A percentile compares a stretch with the other conserved stretches of the same genome.
Evolutionary conservation across 768 basidiomycete species (phyloP).

Genomic region (Chiua virens): DNA sequence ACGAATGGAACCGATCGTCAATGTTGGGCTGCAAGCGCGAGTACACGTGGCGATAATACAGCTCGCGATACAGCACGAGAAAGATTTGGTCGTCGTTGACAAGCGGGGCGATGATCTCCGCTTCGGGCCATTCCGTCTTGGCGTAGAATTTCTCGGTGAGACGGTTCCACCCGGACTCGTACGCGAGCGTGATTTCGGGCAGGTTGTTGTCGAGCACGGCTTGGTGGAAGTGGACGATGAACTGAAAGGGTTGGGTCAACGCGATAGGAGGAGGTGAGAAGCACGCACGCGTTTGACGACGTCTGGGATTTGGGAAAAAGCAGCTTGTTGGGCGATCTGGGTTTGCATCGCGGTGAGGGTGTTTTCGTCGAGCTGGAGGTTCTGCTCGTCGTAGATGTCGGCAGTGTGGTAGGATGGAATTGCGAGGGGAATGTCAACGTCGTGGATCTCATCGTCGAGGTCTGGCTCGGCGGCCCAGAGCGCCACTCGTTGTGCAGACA

Average conservation of each 20-base stretch:
- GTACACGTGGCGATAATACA: conserved; percentile 95
- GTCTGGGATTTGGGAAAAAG: conserved; percentile 82
- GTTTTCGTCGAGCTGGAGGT: conserved; percentile 70
- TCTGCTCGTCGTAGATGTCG: conserved; percentile 33
- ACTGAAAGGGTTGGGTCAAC: conserved; percentile 44
- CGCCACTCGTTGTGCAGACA: conserved; percentile 63
- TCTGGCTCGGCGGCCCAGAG: conserved; percentile 80
- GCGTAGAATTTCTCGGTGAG: conserved; percentile 96
- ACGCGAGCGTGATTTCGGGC: conserved; percentile 85
- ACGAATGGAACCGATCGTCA: conserved; percentile 97
- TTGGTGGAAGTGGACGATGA: conserved; percentile 94
- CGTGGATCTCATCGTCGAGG: conserved; percentile 70
- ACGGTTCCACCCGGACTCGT: conserved; percentile 97
- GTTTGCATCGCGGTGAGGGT: conserved; percentile 66
- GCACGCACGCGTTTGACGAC: conserved; percentile 79
- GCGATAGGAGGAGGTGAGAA: not conserved
- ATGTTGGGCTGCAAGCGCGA: conserved; percentile 93
- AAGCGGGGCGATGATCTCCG: conserved; percentile 90
- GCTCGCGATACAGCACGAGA: conserved; percentile 93
- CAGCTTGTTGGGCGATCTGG: conserved; percentile 80
- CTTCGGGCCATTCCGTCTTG: conserved; percentile 96
- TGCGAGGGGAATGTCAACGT: conserved; percentile 56
- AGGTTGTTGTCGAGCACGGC: conserved; percentile 91
- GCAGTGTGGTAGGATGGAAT: conserved; percentile 27
- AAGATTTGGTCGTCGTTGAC: conserved; percentile 97